Base-by-base conservation (phyloP, 177 flowering plant species). In the Tripterygium wilfordii region DNA sequence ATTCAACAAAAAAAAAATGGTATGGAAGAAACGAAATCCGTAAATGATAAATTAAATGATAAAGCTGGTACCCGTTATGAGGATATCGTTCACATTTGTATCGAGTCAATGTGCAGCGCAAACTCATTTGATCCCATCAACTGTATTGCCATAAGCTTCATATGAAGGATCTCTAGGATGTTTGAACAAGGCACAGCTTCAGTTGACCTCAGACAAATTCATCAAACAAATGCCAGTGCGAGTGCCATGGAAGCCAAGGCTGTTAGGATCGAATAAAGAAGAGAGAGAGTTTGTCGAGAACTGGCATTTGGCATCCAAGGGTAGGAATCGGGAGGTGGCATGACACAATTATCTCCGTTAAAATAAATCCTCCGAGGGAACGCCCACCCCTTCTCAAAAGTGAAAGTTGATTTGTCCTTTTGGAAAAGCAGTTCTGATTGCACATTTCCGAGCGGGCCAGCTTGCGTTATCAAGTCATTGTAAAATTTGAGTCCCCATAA, bases 291-390 rank as follows among this genome's bases (percentile, higher is more conserved):
- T n/a, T 45, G 54, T 3, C 59, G 44, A 39, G 65, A 53, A 61
- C 76, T 51, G 15, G 61, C 57, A 64, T 75, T 71, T 48, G 86
- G 80, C 57, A 80, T 54, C 70, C 69, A 80, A 15, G 86, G 80
- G 48, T 77, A 80, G 31, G 74, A 49, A 61, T 80, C 86, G 8
- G 85, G 85, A 43, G 82, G 78, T 42, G 85, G 85, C 84, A 78
- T 75, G 47, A 78, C n/a, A n/a, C n/a, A n/a, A n/a, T n/a, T n/a
- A n/a, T n/a, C n/a, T n/a, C n/a, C n/a, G n/a, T n/a, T n/a, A n/a
- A n/a, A n/a, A n/a, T n/a, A n/a, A n/a, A n/a, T n/a, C n/a, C n/a
- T n/a, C n/a, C n/a, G n/a, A n/a, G n/a, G n/a, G n/a, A n/a, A n/a
- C n/a, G n/a, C n/a, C n/a, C n/a, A n/a, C n/a, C n/a, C n/a, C n/a